phyloP scores from a whole-genome alignment of 805 yeast species.

The Wickerhamomyces kurtzmanii region DNA sequence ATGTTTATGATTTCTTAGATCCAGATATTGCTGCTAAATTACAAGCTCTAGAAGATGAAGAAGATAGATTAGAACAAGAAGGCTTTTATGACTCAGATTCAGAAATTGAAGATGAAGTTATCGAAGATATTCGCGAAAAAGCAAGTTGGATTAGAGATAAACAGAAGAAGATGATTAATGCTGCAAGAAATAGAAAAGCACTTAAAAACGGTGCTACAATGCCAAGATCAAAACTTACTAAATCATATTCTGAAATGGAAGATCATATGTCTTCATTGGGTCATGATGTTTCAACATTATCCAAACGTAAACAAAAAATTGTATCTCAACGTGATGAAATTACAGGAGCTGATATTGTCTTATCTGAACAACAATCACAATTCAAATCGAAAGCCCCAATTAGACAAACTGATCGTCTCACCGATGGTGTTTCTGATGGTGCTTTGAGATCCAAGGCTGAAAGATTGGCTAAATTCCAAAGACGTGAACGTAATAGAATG shows the following conservation, averaged over 20 bases:
- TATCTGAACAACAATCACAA: slow-evolving; percentile 37
- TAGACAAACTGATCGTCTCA: slow-evolving; percentile 68
- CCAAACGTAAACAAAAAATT: too few species aligned
- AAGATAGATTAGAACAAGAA: slow-evolving; percentile 83
- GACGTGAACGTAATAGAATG: slow-evolving; percentile 86
- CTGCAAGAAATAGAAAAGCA: slow-evolving; percentile 78
- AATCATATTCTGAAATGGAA: slow-evolving; percentile 72
- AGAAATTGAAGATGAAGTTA: slow-evolving; percentile 56
- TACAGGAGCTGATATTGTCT: slow-evolving; percentile 76
- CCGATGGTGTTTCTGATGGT: slow-evolving; percentile 81
- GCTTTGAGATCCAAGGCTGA: slow-evolving; percentile 76
- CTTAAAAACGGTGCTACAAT: slow-evolving; percentile 78
- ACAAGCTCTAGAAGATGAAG: slow-evolving; percentile 94
- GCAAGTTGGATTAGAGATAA: slow-evolving; percentile 94
- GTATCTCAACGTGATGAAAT: slow-evolving; percentile 28
- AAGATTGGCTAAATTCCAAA: slow-evolving; percentile 77
- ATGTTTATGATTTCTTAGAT: slow-evolving; percentile 95
- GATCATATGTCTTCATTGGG: slow-evolving; percentile 85
- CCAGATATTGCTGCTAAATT: slow-evolving; percentile 91
- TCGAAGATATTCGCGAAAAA: slow-evolving; percentile 66
- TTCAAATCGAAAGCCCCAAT: slow-evolving; percentile 21
- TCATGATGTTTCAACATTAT: slow-evolving; percentile 67
- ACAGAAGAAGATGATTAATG: slow-evolving; percentile 88
- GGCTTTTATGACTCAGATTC: slow-evolving; percentile 93
- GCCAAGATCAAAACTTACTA: slow-evolving; percentile 84